Conservation (phyloP, 192 early-diverging fungal species). For the Coemansia sp. region DNA sequence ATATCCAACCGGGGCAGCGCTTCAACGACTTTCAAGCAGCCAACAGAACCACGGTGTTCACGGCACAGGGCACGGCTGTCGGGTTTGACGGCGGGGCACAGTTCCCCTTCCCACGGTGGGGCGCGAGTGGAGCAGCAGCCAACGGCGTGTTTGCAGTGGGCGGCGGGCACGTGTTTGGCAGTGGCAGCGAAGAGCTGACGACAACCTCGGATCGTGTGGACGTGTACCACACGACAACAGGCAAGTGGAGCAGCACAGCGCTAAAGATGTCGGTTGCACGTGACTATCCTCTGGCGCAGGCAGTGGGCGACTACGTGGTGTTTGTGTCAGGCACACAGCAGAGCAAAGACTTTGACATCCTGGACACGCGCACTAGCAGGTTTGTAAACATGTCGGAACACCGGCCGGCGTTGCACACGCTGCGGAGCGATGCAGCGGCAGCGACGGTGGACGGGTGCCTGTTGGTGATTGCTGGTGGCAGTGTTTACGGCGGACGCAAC, state of each 20-base stretch:
- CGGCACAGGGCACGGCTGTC: neutral
- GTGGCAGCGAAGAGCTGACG: constrained; percentile 19
- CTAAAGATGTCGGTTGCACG: constrained; percentile 37
- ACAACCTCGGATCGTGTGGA: constrained; percentile 43
- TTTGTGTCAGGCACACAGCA: constrained; percentile 34
- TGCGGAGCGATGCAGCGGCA: constrained; percentile 34
- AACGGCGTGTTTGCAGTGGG: constrained; percentile 51
- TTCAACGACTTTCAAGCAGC: constrained; percentile 54
- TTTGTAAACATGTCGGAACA: constrained; percentile 28
- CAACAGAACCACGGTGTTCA: constrained; percentile 39
- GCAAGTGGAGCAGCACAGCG: constrained; percentile 36
- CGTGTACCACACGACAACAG: constrained; percentile 21
- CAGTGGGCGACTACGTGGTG: constrained; percentile 46
- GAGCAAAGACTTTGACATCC: constrained; percentile 48
- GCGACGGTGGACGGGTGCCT: constrained; percentile 37
- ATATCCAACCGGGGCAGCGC: constrained; percentile 47
- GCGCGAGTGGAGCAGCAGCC: constrained; percentile 42
- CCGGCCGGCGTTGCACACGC: constrained; percentile 35
- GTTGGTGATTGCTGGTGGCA: constrained; percentile 43
- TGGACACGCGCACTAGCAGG: constrained; percentile 27
- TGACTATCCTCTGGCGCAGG: constrained; percentile 45
- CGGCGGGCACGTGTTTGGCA: constrained; percentile 42
- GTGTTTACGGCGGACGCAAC: constrained; percentile 46
- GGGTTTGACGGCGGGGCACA: constrained; percentile 11
- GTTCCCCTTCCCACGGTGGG: constrained; percentile 50